phyloP scores from a whole-genome alignment of 345 rosid species.

The Erucastrum elatum region DNA sequence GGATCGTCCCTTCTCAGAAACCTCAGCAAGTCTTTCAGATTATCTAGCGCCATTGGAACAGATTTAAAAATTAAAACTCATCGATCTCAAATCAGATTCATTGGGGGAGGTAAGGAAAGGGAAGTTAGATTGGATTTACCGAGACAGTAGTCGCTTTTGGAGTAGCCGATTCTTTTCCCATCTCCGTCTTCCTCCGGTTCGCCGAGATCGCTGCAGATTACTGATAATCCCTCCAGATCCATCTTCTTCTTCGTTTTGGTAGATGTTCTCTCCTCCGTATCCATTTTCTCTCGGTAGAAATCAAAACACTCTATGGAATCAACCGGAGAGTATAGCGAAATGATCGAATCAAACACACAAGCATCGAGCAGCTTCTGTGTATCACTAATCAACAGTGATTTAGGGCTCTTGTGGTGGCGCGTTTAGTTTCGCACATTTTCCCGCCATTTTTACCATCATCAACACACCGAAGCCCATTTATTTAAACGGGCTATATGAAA shows the following conservation, averaged over 20 bases:
- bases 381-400: constrained; percentile 17
- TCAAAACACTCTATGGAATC: not conserved
- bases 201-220: constrained; percentile 71
- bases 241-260: constrained; percentile 35
- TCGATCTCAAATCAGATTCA: not conserved
- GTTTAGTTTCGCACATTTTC: constrained; percentile 19
- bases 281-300: constrained; percentile 21
- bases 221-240: constrained; percentile 66
- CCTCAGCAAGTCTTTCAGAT: constrained; percentile 76
- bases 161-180: constrained; percentile 57
- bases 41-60: constrained; percentile 44
- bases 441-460: constrained; percentile 26
- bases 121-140: constrained; percentile 38
- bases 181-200: constrained; percentile 50
- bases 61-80: not conserved
- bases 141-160: constrained; percentile 59
- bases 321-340: not conserved
- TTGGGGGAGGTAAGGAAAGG: not conserved
- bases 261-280: constrained; percentile 37
- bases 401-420: constrained; percentile 40
- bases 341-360: not conserved
- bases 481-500: not conserved
- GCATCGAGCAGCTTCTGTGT: not conserved
- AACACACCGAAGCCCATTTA: not conserved
- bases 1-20: constrained; percentile 89